These are phyloP conservation scores for Aureobasidium sp. DNA, from an alignment of 2,329 filamentous ascomycete species.

Conservation along the genomic window DNA sequence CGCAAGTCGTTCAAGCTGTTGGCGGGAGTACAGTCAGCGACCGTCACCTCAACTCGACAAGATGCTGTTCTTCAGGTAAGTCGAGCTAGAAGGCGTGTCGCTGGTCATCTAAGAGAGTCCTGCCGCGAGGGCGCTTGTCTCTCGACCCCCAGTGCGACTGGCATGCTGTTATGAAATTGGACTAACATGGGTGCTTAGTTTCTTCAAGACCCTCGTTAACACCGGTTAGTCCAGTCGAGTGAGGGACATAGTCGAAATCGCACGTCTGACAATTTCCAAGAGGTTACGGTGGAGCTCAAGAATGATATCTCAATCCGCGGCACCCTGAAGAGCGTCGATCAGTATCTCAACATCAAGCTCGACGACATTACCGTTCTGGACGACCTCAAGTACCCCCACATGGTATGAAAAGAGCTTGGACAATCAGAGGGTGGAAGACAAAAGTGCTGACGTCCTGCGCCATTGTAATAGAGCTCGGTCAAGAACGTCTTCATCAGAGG, in stretches of 20 bases:
- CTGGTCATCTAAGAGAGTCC: neutral
- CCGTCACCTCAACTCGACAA: constrained; percentile 13
- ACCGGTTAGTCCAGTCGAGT: neutral
- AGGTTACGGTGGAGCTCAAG: constrained; percentile 98
- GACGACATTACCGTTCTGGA: constrained; percentile 92
- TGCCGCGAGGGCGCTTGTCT: neutral
- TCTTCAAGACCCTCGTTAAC: constrained; percentile 98
- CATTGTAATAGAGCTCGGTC: constrained; percentile 56
- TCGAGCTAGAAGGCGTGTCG: neutral
- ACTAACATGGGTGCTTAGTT: constrained; percentile 46
- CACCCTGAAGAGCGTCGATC: constrained; percentile 92
- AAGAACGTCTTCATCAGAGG: constrained; percentile 96
- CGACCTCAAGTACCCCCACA: constrained; percentile 87
- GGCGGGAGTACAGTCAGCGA: neutral
- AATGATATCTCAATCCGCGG: constrained; percentile 98
- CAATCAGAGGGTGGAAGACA: neutral
- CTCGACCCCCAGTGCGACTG: neutral
- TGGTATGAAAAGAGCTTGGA: constrained; percentile 49
- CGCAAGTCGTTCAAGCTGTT: constrained; percentile 1
- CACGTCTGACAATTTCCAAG: constrained; percentile 43
- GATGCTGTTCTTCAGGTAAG: constrained; percentile 31
- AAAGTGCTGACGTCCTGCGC: neutral
- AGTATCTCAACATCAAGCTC: constrained; percentile 98
- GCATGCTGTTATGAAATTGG: neutral
- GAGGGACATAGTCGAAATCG: neutral